These are phyloP conservation scores for Aspergillus wentii DNA, from an alignment of 495 filamentous ascomycete species.

Conservation along the genomic window DNA sequence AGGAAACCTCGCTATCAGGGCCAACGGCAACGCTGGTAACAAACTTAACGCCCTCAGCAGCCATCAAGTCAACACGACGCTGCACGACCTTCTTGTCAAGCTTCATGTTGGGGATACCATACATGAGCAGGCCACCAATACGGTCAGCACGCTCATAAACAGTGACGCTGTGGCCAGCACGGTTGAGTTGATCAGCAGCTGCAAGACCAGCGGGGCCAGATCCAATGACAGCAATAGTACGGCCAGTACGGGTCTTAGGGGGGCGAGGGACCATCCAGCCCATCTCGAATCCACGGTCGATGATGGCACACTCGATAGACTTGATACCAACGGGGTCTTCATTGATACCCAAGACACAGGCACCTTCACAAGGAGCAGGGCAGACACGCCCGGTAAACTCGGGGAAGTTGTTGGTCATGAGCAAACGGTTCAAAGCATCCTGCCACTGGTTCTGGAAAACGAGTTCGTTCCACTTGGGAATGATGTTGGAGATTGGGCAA, in stretches of 20 bases:
- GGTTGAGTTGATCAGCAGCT: constrained; percentile 89
- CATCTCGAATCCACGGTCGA: constrained; percentile 98
- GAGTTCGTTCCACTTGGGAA: constrained; percentile 97
- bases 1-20: constrained; percentile 62
- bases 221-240: constrained; percentile 88
- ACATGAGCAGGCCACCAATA: constrained; percentile 92
- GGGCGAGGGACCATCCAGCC: constrained; percentile 94
- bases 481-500: constrained; percentile 98
- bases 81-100: constrained; percentile 98
- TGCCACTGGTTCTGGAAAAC: constrained; percentile 93
- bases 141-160: constrained; percentile 97
- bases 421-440: constrained; percentile 87
- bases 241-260: constrained; percentile 78
- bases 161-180: constrained; percentile 83
- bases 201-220: constrained; percentile 93
- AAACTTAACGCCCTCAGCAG: constrained; percentile 82
- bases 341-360: constrained; percentile 97
- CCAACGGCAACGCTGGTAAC: constrained; percentile 74
- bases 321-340: constrained; percentile 99
- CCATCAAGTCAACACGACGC: constrained; percentile 95
- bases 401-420: constrained; percentile 99
- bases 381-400: constrained; percentile 99
- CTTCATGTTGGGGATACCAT: constrained; percentile 99
- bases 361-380: constrained; percentile 95
- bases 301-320: constrained; percentile 98